These are phyloP conservation scores for Litchi chinensis DNA, from an alignment of 345 rosid genomes.

Conservation along the genomic window DNA sequence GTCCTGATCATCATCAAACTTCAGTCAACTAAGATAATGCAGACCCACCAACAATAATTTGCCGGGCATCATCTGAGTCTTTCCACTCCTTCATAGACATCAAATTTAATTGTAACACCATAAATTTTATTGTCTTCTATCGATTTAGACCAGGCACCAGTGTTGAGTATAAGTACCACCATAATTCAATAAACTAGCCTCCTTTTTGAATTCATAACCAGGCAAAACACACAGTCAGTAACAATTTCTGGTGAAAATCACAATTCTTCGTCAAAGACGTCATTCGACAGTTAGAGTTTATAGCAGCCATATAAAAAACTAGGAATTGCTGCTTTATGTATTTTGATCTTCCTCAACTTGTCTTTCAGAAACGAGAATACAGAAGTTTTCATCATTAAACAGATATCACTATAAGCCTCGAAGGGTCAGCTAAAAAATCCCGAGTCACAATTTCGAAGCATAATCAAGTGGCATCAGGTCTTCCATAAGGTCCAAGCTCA, in stretches of 20 bases:
- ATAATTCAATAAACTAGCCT: background rate
- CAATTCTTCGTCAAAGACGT: background rate
- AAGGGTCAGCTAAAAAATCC: background rate
- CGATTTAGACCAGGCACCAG: background rate
- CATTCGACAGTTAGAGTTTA: background rate
- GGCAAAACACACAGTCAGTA: background rate
- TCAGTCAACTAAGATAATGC: too few species aligned
- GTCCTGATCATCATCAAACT: background rate
- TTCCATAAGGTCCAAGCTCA: background rate
- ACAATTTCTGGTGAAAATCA: background rate
- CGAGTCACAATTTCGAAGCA: background rate
- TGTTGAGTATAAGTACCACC: background rate
- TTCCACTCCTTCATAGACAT: background rate
- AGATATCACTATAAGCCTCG: background rate
- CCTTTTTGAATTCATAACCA: background rate
- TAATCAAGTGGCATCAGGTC: background rate
- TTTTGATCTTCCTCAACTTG: background rate
- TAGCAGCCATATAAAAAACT: background rate
- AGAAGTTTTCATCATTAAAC: background rate
- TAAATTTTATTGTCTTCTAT: background rate
- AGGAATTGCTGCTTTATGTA: background rate
- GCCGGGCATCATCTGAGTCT: background rate
- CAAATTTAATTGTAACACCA: background rate
- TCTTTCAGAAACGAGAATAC: slow-evolving; percentile 1
- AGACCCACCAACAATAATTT: too few species aligned